Evolutionary conservation across 306 rosid species (phyloP).

Genomic region (Prunus persica): Prunus_persica_NCBIv2 NC_034010.1:5641001-5641500

Average conservation of each 20-base stretch:
- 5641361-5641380: conserved; percentile 72
- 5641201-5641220: conserved; percentile 64
- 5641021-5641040: conserved; percentile 55
- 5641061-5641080: conserved; percentile 81
- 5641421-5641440: conserved; percentile 62
- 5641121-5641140: conserved; percentile 68
- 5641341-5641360: conserved; percentile 56
- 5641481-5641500: conserved; percentile 89
- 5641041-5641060: conserved; percentile 77
- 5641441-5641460: conserved; percentile 63
- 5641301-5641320: conserved; percentile 59
- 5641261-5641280: conserved; percentile 91
- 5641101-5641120: conserved; percentile 93
- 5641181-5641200: conserved; percentile 83
- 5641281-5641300: conserved; percentile 87
- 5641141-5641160: conserved; percentile 64
- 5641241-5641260: conserved; percentile 85
- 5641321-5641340: conserved; percentile 51
- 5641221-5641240: conserved; percentile 70
- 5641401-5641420: conserved; percentile 65
- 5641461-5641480: conserved; percentile 88
- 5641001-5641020: conserved; percentile 62
- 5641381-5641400: conserved; percentile 89
- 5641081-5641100: conserved; percentile 76
- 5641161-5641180: conserved; percentile 80